Base-by-base conservation (phyloP, 345 rosid genomes). In the Pugionium dolabratum region DNA sequence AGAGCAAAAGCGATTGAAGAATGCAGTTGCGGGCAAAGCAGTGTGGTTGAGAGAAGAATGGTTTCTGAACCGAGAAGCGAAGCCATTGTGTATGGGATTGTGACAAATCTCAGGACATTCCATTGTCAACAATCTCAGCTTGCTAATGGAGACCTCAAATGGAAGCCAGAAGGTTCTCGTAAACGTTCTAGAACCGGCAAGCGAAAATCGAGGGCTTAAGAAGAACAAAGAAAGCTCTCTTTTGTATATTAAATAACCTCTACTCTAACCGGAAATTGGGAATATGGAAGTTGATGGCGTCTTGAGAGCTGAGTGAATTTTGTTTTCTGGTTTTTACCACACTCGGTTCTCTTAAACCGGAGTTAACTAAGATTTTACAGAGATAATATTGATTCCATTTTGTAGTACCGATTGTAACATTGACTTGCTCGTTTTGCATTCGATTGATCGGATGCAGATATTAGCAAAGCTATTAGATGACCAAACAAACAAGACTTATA, bases 241-340 rank as follows among this genome's bases (percentile, higher is more conserved):
- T 4, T 39, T 10, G 45, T 65, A 56, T 59, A 44, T 50, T 57
- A 51, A 18, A 47, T 5, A 39, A 64, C 8, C 5, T 4, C 54
- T 42, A 46, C 66, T 54, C 75, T 64, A 59, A 62, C 55, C 18
- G 39, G 56, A 67, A 45, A 48, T 31, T 54, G 55, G 58, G 30
- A 39, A 36, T 54, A 42, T 66, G 26, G 28, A 44, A 35, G 40
- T 27, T 27, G 49, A 29, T 9, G 70, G 47, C 70, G 59, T 40
- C 56, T 3, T 33, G 55, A 71, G 73, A 78, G 54, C 85, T 70
- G 96, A 58, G 85, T 86, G 90, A 81, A 79, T 86, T 86, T 88
- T 88, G 96, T 60, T 31, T 70, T 45, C 18, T 34, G 34, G 18
- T 79, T 73, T 81, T 57, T 50, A 28, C 40, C 54, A 78, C 91